phyloP scores from a whole-genome alignment of 768 basidiomycete genomes.

The Tephrocybe rancida region DNA sequence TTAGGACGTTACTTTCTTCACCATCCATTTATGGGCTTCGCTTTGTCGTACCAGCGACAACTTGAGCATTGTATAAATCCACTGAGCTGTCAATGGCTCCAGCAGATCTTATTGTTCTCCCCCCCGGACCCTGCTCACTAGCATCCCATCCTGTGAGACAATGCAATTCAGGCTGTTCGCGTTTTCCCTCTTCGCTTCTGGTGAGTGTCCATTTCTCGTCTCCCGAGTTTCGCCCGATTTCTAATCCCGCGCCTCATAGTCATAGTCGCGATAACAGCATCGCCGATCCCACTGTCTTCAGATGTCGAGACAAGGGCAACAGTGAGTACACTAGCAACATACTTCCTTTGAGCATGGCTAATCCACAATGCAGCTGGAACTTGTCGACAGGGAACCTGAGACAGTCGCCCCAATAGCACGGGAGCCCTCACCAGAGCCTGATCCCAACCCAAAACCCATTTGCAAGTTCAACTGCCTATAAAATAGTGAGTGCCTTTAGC shows the following conservation, averaged over 20 bases:
- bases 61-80: conserved; percentile 7
- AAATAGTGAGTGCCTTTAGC: conserved; percentile 1
- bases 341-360: neutral
- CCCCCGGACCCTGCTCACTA: neutral
- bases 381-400: conserved; percentile 1
- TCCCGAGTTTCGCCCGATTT: neutral
- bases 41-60: conserved; percentile 18
- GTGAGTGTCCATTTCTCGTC: conserved; percentile 20
- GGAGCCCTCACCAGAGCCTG: conserved; percentile 11
- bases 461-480: conserved; percentile 15
- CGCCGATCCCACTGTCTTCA: conserved; percentile 28
- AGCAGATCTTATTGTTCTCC: conserved; percentile 14
- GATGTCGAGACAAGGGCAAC: conserved; percentile 20
- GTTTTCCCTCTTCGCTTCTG: conserved; percentile 27
- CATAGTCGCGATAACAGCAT: conserved; percentile 22
- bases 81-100: conserved; percentile 7
- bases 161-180: conserved; percentile 32
- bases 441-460: conserved; percentile 14
- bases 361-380: neutral
- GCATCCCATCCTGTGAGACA: conserved; percentile 4
- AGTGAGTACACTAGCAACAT: neutral
- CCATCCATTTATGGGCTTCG: conserved; percentile 18
- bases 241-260: conserved; percentile 14
- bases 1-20: conserved; percentile 21
- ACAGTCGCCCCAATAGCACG: conserved; percentile 8